Percentiles rank a stretch among this genome's conserved stretches.
These are phyloP conservation scores for Phytopythium boreale DNA, from an alignment of 352 stramenopile species.

Conservation along the genomic window DNA sequence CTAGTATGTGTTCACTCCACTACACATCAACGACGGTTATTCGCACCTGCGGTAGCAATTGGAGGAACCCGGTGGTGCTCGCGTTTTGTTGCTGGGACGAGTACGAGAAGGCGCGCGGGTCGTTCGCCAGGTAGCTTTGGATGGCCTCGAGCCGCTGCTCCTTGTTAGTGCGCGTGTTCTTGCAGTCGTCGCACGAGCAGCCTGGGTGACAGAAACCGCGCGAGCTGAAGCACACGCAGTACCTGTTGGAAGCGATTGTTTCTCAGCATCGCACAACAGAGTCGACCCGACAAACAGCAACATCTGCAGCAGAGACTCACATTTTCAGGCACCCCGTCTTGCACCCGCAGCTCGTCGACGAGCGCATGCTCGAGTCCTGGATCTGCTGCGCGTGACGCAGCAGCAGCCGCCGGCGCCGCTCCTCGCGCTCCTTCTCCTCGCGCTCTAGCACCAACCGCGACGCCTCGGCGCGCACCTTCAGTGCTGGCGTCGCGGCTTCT, in stretches of 20 bases:
- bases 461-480: conserved; percentile 8
- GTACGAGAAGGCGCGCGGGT: conserved; percentile 74
- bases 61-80: conserved; percentile 48
- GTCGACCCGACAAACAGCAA: neutral
- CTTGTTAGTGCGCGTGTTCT: conserved; percentile 54
- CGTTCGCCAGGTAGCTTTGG: conserved; percentile 70
- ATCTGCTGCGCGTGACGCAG: conserved; percentile 65
- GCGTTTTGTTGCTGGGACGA: conserved; percentile 30
- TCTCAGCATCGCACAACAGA: neutral
- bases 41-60: conserved; percentile 60
- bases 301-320: conserved; percentile 13
- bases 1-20: neutral
- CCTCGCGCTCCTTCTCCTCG: conserved; percentile 30
- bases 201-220: conserved; percentile 72
- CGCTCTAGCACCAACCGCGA: conserved; percentile 18
- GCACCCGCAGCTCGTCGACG: conserved; percentile 75
- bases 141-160: conserved; percentile 74
- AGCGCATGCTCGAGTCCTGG: conserved; percentile 66
- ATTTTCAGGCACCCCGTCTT: conserved; percentile 87
- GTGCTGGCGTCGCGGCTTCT: neutral
- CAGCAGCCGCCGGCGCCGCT: conserved; percentile 43
- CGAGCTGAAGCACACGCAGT: conserved; percentile 83
- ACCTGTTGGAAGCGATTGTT: conserved; percentile 10
- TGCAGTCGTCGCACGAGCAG: conserved; percentile 73
- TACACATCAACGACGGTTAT: neutral